phyloP scores from a whole-genome alignment of 2,329 filamentous ascomycete genomes.

The Endocalyx cinctus region DNA sequence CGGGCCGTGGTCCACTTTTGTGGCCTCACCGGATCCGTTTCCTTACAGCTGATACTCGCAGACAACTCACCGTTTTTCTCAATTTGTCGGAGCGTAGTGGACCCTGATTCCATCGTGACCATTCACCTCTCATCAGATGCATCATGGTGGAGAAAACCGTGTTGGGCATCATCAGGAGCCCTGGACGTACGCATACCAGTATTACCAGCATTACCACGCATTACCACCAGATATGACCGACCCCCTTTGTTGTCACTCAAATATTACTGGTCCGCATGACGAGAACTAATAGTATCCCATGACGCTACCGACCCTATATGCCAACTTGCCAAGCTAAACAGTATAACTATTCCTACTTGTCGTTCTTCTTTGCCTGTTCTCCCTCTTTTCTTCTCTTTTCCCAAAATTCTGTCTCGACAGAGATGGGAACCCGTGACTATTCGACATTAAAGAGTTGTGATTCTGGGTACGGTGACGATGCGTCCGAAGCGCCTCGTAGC shows the following conservation, averaged over 20 bases:
- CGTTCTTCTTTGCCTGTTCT: conserved; percentile 1
- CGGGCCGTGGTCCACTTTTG: conserved; percentile 18
- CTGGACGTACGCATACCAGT: conserved; percentile 2
- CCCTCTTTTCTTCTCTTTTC: conserved; percentile 8
- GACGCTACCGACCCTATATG: not conserved
- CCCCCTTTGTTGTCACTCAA: too few relatives aligned
- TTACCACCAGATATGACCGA: too few relatives aligned
- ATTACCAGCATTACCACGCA: too few relatives aligned
- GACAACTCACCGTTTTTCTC: conserved; percentile 14
- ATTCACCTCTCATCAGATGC: conserved; percentile 24
- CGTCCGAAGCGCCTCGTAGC: conserved; percentile 23
- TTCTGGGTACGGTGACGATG: conserved; percentile 31
- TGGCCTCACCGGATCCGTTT: conserved; percentile 20
- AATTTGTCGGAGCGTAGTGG: conserved; percentile 19
- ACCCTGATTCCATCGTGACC: conserved; percentile 14
- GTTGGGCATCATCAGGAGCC: conserved; percentile 25
- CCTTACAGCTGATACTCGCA: conserved; percentile 15
- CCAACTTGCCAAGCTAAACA: not conserved
- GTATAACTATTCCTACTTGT: not conserved
- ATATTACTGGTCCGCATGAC: too few relatives aligned
- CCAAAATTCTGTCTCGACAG: conserved; percentile 24
- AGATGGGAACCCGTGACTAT: conserved; percentile 32
- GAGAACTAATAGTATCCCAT: not conserved
- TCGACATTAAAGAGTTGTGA: conserved; percentile 30
- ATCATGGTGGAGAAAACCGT: conserved; percentile 24